A percentile compares a stretch with the other conserved stretches of the same genome.
Conservation (phyloP, 2,329 filamentous ascomycete species). For the Rutstroemia sydowiana region DNA sequence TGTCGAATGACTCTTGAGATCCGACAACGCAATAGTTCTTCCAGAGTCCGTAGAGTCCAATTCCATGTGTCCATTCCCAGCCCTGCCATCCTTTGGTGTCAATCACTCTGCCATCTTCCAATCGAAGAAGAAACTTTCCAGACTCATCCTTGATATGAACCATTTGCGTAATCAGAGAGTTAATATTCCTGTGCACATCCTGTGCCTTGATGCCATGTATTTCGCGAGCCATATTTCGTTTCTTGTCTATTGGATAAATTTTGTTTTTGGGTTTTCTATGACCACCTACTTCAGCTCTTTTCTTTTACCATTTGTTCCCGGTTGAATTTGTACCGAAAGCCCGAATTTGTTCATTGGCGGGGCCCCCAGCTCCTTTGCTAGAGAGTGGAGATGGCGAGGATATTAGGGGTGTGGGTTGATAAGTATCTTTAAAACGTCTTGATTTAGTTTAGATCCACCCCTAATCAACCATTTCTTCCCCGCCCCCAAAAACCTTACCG, state of each 20-base stretch:
- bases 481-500: no score
- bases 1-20: conserved; percentile 49
- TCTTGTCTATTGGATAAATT: not conserved
- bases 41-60: conserved; percentile 75
- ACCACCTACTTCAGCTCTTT: no score
- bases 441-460: no score
- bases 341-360: no score
- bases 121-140: conserved; percentile 63
- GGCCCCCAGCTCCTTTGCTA: no score
- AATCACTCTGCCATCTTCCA: conserved; percentile 67
- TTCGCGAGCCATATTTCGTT: conserved; percentile 9
- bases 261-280: no score
- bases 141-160: conserved; percentile 71
- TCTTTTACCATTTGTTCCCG: not conserved
- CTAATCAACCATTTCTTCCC: no score
- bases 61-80: conserved; percentile 79
- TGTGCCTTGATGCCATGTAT: conserved; percentile 38
- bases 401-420: no score
- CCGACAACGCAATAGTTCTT: conserved; percentile 72
- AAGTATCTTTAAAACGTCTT: no score
- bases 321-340: not conserved
- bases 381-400: no score
- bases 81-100: conserved; percentile 69
- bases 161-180: conserved; percentile 63
- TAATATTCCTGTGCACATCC: conserved; percentile 47